These are phyloP conservation scores for Aspergillus nanangensis DNA, from an alignment of 495 filamentous ascomycete genomes.

Conservation along the genomic window DNA sequence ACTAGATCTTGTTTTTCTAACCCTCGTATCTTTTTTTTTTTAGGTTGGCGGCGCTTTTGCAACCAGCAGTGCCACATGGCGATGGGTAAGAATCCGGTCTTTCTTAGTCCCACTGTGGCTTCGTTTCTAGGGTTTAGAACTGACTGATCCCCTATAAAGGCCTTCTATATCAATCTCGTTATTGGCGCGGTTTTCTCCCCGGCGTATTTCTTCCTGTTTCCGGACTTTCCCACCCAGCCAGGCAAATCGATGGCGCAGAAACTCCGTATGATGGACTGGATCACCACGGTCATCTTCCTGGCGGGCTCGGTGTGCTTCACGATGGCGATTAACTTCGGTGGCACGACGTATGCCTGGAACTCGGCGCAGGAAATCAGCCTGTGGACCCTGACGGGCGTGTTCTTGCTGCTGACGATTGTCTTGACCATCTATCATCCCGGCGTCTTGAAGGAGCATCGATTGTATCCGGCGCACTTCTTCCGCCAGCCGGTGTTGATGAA, in stretches of 20 bases:
- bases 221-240: slow-evolving; percentile 39
- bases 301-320: slow-evolving; percentile 37
- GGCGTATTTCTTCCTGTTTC: slow-evolving; percentile 53
- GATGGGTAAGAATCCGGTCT: too few relatives aligned
- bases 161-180: slow-evolving; percentile 69
- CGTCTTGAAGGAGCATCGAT: slow-evolving; percentile 40
- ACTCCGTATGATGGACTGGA: slow-evolving; percentile 31
- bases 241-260: slow-evolving; percentile 28
- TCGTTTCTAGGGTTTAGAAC: too few relatives aligned
- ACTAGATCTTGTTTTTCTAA: too few relatives aligned
- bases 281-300: slow-evolving; percentile 28
- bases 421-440: slow-evolving; percentile 47
- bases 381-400: slow-evolving; percentile 47
- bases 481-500: too few relatives aligned
- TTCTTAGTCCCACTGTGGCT: too few relatives aligned
- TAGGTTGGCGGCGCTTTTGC: slow-evolving; percentile 64
- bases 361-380: slow-evolving; percentile 48
- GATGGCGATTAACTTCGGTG: slow-evolving; percentile 55
- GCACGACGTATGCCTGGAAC: slow-evolving; percentile 49
- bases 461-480: slow-evolving; percentile 50
- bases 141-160: too few relatives aligned
- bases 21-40: too few relatives aligned
- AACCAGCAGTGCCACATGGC: slow-evolving; percentile 46
- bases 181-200: slow-evolving; percentile 51
- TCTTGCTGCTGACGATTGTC: slow-evolving; percentile 38